Evolutionary conservation across 495 filamentous ascomycete species (phyloP), one percentile per base, ranked within the genome.

Genomic region (Amorphotheca resinae): DNA sequence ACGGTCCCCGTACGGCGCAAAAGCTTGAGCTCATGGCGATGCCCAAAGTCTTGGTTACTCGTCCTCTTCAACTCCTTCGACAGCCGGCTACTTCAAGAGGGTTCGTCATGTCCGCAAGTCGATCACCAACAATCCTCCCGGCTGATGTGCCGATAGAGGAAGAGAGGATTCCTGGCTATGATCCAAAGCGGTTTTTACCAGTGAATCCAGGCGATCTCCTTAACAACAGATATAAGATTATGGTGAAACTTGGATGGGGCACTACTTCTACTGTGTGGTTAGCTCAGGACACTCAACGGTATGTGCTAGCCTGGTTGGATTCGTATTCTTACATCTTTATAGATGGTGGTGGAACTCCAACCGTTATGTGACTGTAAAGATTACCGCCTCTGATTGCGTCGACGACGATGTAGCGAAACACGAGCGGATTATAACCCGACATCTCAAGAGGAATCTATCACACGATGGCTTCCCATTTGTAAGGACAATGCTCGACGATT

Each of bases 211-310:
- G 64, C 26, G 65, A 72, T 26, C 37, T 66, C 6, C 46, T 66
- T 9, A 47, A 61, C 51, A 41, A 54, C 33, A 54, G 58, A 39
- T 68, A 68, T 40, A 58, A 67, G 55, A 55, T 49, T 38, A 18
- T 64, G 23, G 53, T 60, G 32, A 69, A 68, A 48, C 48, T 69
- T 51, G 65, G 64, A 42, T 69, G 59, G 59, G 65, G 64, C 11
- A 57, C 49, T 12, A 52, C 55, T 41, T 67, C 63, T 44, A 67
- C 64, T 28, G 57, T 64, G 50, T 68, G 61, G 65, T 49, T 68
- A 30, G 61, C 65, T 33, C 49, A 53, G 40, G 60, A 65, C 54
- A 33, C 59, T 31, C 34, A 52, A 34, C 38, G 53, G 39, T 45
- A 23, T 14, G n/a, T 33, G 28, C 33, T 18, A 48, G n/a, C n/a